These are phyloP conservation scores for Brassica nigra DNA, from an alignment of 345 rosid species.

Conservation along the genomic window DNA sequence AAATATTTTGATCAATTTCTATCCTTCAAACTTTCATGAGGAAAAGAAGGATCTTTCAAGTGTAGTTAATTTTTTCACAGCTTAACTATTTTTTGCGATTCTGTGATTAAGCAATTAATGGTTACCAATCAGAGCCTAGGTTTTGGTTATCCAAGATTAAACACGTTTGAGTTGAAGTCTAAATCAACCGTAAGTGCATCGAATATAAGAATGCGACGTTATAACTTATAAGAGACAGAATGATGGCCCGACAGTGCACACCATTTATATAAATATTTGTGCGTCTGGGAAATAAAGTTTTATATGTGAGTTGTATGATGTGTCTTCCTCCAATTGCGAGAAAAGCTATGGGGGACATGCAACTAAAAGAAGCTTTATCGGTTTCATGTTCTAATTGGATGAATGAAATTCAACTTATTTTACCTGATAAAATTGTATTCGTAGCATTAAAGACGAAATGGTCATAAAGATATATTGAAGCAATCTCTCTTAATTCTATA, in stretches of 20 bases:
- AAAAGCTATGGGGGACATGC: constrained; percentile 11
- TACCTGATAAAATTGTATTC: neutral
- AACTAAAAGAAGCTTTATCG: neutral
- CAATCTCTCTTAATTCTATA: neutral
- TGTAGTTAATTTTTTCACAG: no score
- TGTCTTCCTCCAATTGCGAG: constrained; percentile 28
- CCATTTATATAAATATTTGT: neutral
- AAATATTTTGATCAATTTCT: no score
- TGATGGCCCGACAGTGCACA: constrained; percentile 30
- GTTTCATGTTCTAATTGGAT: constrained; percentile 36
- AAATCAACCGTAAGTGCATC: neutral
- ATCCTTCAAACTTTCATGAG: no score
- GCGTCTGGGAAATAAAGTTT: constrained; percentile 1
- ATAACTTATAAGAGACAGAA: constrained; percentile 25
- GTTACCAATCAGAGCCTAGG: no score
- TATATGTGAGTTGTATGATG: constrained; percentile 31
- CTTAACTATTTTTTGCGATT: no score
- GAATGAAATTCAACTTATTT: neutral
- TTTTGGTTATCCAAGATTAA: neutral
- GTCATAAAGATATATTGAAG: neutral
- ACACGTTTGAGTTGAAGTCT: constrained; percentile 9
- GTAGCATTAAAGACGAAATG: neutral
- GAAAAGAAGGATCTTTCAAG: no score
- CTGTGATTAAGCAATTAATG: no score
- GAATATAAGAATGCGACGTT: constrained; percentile 21